phyloP scores from a whole-genome alignment of 83 land plant genomes.

The Diphasiastrum complanatum region DNA sequence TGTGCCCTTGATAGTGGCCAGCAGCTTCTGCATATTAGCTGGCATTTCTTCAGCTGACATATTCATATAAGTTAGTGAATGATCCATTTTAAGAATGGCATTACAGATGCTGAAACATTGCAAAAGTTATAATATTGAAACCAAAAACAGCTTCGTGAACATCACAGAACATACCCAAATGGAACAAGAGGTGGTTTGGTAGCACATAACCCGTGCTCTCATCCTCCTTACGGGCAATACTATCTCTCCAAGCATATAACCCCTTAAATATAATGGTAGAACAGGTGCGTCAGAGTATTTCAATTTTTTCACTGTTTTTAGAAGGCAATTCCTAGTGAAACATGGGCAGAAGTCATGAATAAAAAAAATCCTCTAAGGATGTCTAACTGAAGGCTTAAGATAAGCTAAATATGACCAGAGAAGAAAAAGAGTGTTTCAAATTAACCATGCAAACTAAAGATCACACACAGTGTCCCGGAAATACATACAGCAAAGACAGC shows the following conservation, averaged over 20 bases:
- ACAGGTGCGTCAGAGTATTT: no score
- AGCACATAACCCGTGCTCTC: constrained; percentile 93
- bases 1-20: constrained; percentile 47
- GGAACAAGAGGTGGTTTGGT: constrained; percentile 73
- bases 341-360: no score
- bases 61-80: no score
- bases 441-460: no score
- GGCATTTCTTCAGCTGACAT: constrained; percentile 82
- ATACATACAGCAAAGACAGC: constrained; percentile 76
- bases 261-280: no score
- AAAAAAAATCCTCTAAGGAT: no score
- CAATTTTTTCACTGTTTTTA: no score
- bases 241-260: constrained; percentile 83
- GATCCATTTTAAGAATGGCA: not conserved
- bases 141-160: not conserved
- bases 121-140: not conserved
- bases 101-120: not conserved
- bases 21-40: constrained; percentile 39
- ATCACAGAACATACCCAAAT: constrained; percentile 47
- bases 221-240: constrained; percentile 71
- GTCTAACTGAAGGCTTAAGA: no score
- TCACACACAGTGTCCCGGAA: no score
- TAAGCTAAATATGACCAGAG: no score
- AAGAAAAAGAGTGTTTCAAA: no score
- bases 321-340: no score